Evolutionary conservation across 2,329 filamentous ascomycete genomes (phyloP), one percentile per base, ranked within the genome.

Genomic region (Sarocladiaceae sp.): DNA sequence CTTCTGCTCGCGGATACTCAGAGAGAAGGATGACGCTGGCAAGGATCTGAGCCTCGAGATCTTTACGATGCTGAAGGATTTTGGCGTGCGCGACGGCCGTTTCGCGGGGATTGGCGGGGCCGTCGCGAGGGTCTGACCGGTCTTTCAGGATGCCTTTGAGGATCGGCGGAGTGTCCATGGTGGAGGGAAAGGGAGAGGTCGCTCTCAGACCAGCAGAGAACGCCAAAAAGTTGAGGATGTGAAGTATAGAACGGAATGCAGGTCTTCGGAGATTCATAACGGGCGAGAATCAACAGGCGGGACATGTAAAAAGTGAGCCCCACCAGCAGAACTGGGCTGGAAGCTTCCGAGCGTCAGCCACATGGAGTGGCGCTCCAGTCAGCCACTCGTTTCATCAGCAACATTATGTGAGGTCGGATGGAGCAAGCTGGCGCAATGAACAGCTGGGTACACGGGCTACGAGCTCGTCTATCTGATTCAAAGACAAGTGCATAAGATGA

Each of bases 61-160:
- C 79, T 62, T 91, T 94, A 57, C 85, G 86, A 53, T 87, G 75
- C 63, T 95, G 85, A 43, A 96, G 81, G 45, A 88, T 78, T 53
- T 76, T 76, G 33, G 91, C 91, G 69, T 96, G 89, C 56, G 88
- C 79, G 47, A 93, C 67, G 41, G 89, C 91, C 45, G 88, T 75
- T 47, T 83, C 76, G 47, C 69, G 70, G 45, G 68, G 73, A 55
- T 68, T 68, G 21, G 50, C 47, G 31, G 56, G 48, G 42, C 59
- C 55, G 31, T 60, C 55, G 45, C 55, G 47, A 33, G 53, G 32
- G 41, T 46, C 47, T 11, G 53, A 45, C 41, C 47, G 12, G 52
- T 78, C 81, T 58, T 83, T 85, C 13, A 86, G 68, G 47, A 81
- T 80, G 49, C 78, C 69, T 55, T 78, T 82, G 18, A 66, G 64